Conservation (phyloP, 441 rosid genomes). For the Adansonia gregorii region DNA sequence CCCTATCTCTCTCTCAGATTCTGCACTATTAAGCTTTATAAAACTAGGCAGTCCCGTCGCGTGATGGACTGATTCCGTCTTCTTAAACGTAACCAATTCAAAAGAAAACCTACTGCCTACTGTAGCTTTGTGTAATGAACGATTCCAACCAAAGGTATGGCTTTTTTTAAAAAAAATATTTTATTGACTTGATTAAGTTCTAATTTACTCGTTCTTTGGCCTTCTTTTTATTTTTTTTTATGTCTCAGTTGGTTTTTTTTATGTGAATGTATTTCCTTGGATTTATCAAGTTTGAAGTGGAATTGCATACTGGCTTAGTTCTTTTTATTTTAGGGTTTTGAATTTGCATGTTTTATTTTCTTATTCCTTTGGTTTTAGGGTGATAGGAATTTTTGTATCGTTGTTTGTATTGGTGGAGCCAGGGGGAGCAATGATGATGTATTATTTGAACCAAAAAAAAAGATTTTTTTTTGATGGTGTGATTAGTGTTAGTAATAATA, state of each 20-base stretch:
- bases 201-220: neutral
- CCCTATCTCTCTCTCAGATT: neutral
- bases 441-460: neutral
- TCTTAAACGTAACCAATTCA: neutral
- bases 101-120: neutral
- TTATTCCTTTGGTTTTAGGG: neutral
- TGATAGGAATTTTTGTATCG: neutral
- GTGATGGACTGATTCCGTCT: neutral
- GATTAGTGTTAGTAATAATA: neutral
- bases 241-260: neutral
- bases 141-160: neutral
- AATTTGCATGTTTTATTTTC: neutral
- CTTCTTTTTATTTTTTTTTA: neutral
- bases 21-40: neutral
- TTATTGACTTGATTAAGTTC: slow-evolving; percentile 18
- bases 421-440: slow-evolving; percentile 8
- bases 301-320: neutral
- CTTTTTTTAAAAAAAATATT: neutral
- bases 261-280: slow-evolving; percentile 5
- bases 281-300: neutral
- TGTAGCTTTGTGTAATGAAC: neutral
- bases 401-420: neutral
- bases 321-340: neutral
- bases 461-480: neutral
- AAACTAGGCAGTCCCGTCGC: neutral